Conservation (phyloP, 352 stramenopile species). For the Peronosclerospora sorghi region DNA sequence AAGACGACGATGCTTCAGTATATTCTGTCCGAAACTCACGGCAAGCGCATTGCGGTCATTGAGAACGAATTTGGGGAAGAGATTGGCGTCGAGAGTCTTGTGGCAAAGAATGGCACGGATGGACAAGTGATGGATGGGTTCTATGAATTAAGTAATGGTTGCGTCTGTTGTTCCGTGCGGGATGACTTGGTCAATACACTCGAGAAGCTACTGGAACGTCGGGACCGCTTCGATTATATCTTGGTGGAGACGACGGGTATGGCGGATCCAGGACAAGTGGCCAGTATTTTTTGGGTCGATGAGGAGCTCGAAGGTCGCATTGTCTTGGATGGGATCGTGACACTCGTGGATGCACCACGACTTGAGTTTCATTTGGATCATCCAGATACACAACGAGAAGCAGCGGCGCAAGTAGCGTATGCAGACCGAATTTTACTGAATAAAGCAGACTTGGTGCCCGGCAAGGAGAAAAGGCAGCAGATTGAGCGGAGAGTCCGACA, state of each 20-base stretch:
- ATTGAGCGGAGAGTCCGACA: conserved; percentile 33
- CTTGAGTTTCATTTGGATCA: conserved; percentile 72
- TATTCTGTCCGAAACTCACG: conserved; percentile 89
- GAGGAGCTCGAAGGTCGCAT: conserved; percentile 83
- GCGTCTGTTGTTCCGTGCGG: conserved; percentile 96
- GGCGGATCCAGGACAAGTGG: conserved; percentile 89
- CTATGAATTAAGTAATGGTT: conserved; percentile 95
- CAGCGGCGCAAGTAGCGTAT: conserved; percentile 95
- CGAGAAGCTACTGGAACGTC: conserved; percentile 69
- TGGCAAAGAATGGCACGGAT: conserved; percentile 61
- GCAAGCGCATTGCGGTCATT: conserved; percentile 94
- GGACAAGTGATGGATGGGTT: conserved; percentile 77
- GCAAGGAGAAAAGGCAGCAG: conserved; percentile 21
- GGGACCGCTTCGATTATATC: conserved; percentile 85
- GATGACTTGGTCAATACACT: conserved; percentile 83
- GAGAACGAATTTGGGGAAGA: conserved; percentile 99
- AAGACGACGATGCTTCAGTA: conserved; percentile 98
- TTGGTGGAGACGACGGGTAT: conserved; percentile 92
- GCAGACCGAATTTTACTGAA: conserved; percentile 98
- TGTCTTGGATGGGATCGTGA: conserved; percentile 93
- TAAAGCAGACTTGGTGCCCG: conserved; percentile 93
- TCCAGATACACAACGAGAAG: conserved; percentile 60
- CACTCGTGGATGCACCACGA: conserved; percentile 93
- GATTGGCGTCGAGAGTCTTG: conserved; percentile 89
- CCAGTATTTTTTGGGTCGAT: conserved; percentile 95